These are phyloP conservation scores for Scenedesmus sp. DNA, from an alignment of 163 green algal species.

Conservation along the genomic window DNA sequence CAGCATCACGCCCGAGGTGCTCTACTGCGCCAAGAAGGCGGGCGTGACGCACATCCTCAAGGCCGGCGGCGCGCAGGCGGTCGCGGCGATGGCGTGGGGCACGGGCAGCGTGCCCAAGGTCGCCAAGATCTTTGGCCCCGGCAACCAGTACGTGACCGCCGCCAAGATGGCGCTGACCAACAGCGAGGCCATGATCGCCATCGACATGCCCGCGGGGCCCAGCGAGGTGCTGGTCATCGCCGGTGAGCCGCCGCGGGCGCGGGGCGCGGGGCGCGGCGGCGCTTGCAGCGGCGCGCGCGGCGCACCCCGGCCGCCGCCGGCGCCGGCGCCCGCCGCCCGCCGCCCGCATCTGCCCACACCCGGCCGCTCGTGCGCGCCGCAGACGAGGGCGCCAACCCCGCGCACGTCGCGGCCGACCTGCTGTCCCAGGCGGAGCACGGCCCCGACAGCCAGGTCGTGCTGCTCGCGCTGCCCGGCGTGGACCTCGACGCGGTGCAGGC, in stretches of 20 bases:
- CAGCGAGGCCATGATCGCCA: constrained; percentile 93
- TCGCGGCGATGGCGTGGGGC: constrained; percentile 89
- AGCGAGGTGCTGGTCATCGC: constrained; percentile 84
- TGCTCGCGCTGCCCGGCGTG: constrained; percentile 91
- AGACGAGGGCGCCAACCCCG: constrained; percentile 79
- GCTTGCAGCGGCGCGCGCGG: too few species aligned
- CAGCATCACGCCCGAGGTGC: constrained; percentile 88
- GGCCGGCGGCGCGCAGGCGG: constrained; percentile 94
- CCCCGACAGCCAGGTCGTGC: constrained; percentile 93
- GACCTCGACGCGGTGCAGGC: constrained; percentile 80
- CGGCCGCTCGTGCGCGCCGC: constrained; percentile 64
- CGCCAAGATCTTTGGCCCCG: constrained; percentile 97
- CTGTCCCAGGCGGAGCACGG: constrained; percentile 98
- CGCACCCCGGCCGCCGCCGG: too few species aligned
- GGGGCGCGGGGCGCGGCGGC: too few species aligned
- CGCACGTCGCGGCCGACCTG: constrained; percentile 94
- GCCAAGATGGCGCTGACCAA: constrained; percentile 96
- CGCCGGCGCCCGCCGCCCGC: too few species aligned
- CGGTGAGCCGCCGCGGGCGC: constrained; percentile 17
- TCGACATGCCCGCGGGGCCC: constrained; percentile 99
- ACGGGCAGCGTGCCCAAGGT: constrained; percentile 96
- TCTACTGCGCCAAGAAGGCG: constrained; percentile 97
- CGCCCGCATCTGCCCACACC: not conserved
- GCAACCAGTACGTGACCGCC: constrained; percentile 99
- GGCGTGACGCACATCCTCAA: constrained; percentile 97